Base-by-base conservation (phyloP, 2,329 filamentous ascomycete species). In the Hymenoscyphus fructigenus region DNA sequence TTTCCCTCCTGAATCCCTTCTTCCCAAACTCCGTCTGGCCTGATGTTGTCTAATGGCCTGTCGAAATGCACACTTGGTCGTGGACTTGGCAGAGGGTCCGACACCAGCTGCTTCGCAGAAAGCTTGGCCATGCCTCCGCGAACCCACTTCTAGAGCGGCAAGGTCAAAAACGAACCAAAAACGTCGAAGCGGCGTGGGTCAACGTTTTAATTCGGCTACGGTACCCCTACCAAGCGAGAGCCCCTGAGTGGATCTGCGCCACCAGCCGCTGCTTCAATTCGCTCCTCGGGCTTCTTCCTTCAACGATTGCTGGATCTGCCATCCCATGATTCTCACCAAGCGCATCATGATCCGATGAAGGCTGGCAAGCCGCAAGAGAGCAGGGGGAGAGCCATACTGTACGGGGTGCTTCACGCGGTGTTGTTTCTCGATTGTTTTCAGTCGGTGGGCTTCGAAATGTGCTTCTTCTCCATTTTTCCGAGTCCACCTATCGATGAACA, bases 351-450 rank as follows among this genome's bases (percentile, higher is more conserved):
- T 47, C 44, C n/a, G 44, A 47, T 20, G 44, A 26, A 12, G 44
- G 20, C 9, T 50, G 5, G 44, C n/a, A n/a, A n/a, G n/a, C n/a
- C n/a, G n/a, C n/a, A 44, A 12, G 41, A 23, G 44, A 50, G 44
- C 44, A 26, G 44, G 44, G 44, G 44, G 17, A 23, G 7, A 7
- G 44, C 44, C 20, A 50, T 20, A 50, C 44, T 50, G 44, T 12
- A 23, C 44, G 12, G 20, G 44, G 44, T 50, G 9, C 44, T 23
- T 50, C 20, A 50, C n/a, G 3, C 44, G 23, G n/a, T 23, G 20
- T 59, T 65, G 63, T 62, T 65, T 65, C 63, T 62, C 56, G 63
- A 62, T 65, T 62, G 63, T 65, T 65, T 62, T 61, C 63, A 62
- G 59, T 65, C 17, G 56, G 59, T 61, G 56, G 63, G 41, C 55